phyloP scores from a whole-genome alignment of 331 rosid genomes.

The Quercus phellos region DNA sequence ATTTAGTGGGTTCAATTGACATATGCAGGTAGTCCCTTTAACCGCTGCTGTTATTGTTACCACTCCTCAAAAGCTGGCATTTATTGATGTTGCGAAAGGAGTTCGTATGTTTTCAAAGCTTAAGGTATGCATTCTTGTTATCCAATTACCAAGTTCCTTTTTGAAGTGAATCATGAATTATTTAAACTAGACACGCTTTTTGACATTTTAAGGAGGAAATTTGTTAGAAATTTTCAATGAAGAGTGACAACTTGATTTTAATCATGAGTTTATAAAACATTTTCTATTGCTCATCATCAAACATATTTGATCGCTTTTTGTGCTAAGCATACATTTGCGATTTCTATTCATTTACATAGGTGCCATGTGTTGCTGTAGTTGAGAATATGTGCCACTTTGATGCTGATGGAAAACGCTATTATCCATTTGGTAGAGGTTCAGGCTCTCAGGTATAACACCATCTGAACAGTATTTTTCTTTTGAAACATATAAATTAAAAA shows the following conservation, averaged over 20 bases:
- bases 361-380: constrained; percentile 95
- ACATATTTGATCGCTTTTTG: not conserved
- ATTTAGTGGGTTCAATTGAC: constrained; percentile 24
- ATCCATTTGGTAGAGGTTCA: constrained; percentile 97
- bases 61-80: constrained; percentile 94
- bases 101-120: constrained; percentile 99
- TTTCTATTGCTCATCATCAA: not conserved
- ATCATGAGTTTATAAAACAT: not conserved
- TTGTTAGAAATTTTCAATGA: not conserved
- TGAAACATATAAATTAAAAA: not conserved
- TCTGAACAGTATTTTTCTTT: not conserved
- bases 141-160: constrained; percentile 6
- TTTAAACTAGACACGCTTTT: not conserved
- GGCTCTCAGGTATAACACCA: constrained; percentile 70
- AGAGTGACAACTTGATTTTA: not conserved
- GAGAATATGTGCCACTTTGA: constrained; percentile 99
- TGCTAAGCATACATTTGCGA: not conserved
- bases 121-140: constrained; percentile 51
- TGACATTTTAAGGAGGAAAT: not conserved
- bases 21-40: constrained; percentile 75
- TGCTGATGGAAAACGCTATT: constrained; percentile 90
- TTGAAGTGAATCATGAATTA: not conserved
- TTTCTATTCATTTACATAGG: constrained; percentile 45
- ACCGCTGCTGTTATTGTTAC: constrained; percentile 96
- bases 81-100: constrained; percentile 98